phyloP scores from a whole-genome alignment of 768 basidiomycete genomes.

The Gyrodon lividus region DNA sequence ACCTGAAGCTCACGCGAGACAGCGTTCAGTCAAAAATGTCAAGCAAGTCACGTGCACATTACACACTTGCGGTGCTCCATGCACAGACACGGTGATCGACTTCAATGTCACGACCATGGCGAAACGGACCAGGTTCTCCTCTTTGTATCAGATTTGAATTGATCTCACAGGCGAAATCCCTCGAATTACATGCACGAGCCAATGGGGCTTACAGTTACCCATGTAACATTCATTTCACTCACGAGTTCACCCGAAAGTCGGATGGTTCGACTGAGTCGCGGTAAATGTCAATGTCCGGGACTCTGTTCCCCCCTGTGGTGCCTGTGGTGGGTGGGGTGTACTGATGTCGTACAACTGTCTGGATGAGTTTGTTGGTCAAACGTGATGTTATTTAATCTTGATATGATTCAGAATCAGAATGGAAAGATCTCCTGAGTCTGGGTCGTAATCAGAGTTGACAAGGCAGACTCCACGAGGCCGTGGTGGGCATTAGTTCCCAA shows the following conservation, averaged over 20 bases:
- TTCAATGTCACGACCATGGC: too few relatives aligned
- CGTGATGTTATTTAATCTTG: conserved; percentile 9
- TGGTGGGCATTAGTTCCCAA: conserved; percentile 6
- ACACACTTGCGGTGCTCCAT: background rate
- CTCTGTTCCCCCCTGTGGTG: background rate
- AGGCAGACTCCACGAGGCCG: conserved; percentile 21
- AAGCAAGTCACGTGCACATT: conserved; percentile 20
- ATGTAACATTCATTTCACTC: background rate
- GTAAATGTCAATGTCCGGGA: background rate
- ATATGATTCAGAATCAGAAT: conserved; percentile 17
- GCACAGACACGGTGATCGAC: too few relatives aligned
- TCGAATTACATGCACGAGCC: background rate
- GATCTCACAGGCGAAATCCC: too few relatives aligned
- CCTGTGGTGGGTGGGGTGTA: too few relatives aligned
- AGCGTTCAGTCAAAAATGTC: conserved; percentile 6
- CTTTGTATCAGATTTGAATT: too few relatives aligned
- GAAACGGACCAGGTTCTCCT: too few relatives aligned
- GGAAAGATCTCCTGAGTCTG: conserved; percentile 9
- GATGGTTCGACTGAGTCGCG: too few relatives aligned
- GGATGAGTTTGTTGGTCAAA: background rate
- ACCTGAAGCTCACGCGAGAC: conserved; percentile 11
- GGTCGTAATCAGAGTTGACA: conserved; percentile 2
- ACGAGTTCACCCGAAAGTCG: too few relatives aligned
- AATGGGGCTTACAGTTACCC: background rate
- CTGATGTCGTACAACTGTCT: background rate